These are phyloP conservation scores for Hymenoscyphus fructigenus DNA, from an alignment of 2,329 filamentous ascomycete genomes.

Conservation along the genomic window DNA sequence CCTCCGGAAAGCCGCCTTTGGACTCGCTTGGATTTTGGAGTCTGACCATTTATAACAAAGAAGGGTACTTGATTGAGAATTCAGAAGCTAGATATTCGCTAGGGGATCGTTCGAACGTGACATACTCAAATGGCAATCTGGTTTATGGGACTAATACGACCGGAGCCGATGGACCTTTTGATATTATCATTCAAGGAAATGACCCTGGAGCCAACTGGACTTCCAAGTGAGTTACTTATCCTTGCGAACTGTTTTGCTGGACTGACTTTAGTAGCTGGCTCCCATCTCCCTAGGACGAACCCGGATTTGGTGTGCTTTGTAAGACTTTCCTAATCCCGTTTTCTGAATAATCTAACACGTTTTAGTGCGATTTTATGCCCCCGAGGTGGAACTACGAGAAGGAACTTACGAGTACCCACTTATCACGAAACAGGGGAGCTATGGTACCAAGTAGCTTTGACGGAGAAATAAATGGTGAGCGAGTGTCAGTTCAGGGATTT, in stretches of 20 bases:
- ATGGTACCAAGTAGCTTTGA: neutral
- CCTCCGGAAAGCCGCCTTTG: neutral
- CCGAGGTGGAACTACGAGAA: neutral
- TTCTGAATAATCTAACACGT: neutral
- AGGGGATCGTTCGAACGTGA: neutral
- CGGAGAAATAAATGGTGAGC: neutral
- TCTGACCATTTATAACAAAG: neutral
- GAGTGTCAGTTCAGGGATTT: neutral
- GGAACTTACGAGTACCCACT: neutral
- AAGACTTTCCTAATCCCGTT: neutral
- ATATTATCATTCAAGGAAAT: neutral
- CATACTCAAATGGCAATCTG: neutral
- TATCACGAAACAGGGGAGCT: neutral
- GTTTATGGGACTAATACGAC: neutral
- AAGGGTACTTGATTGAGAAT: neutral
- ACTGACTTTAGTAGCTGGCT: neutral
- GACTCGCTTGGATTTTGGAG: neutral
- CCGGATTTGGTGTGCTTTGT: neutral
- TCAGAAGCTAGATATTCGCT: neutral
- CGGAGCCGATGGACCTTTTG: neutral
- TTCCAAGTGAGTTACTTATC: neutral
- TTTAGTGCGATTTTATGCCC: neutral
- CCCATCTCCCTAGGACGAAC: neutral
- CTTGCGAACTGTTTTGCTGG: neutral
- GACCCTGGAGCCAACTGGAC: neutral